Evolutionary conservation across 441 rosid species (phyloP).

Genomic region (Gossypium laxum): DNA sequence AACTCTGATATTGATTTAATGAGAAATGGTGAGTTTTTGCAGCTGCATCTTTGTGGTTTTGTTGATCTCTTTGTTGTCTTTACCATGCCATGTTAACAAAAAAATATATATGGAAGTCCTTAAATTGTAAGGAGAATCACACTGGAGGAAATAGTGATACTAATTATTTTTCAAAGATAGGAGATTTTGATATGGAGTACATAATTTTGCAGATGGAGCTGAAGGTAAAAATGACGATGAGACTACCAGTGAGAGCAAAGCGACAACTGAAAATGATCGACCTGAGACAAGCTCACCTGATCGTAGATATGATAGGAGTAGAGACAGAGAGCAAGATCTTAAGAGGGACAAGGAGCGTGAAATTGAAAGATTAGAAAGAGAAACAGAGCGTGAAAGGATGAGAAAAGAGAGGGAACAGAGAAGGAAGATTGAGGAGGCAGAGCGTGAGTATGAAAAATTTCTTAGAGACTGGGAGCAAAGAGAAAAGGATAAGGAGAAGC

Average conservation of each 20-base stretch:
- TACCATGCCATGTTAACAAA: background rate
- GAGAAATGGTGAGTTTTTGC: slow-evolving; percentile 41
- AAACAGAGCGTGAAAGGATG: slow-evolving; percentile 72
- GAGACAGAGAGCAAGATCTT: slow-evolving; percentile 51
- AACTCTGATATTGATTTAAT: slow-evolving; percentile 44
- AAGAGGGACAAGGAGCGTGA: slow-evolving; percentile 83
- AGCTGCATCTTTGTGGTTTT: background rate
- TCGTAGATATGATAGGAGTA: slow-evolving; percentile 62
- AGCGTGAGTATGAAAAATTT: slow-evolving; percentile 76
- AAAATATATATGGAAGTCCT: background rate
- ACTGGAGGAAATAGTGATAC: background rate
- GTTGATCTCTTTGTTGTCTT: background rate
- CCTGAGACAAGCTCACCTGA: slow-evolving; percentile 76
- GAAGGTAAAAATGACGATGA: slow-evolving; percentile 59
- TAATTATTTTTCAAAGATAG: background rate
- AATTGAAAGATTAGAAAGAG: slow-evolving; percentile 79
- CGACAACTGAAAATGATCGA: slow-evolving; percentile 48
- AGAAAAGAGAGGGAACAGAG: slow-evolving; percentile 91
- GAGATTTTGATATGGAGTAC: background rate
- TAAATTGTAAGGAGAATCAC: background rate
- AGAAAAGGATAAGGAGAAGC: slow-evolving; percentile 85
- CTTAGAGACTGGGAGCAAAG: slow-evolving; percentile 93
- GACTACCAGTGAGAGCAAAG: slow-evolving; percentile 50
- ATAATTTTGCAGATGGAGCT: slow-evolving; percentile 35
- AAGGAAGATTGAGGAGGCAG: slow-evolving; percentile 81